Evolutionary conservation across 1,139 yeast genomes (phyloP), one percentile per base, ranked within the genome.

Genomic region (Candida sp.): DNA sequence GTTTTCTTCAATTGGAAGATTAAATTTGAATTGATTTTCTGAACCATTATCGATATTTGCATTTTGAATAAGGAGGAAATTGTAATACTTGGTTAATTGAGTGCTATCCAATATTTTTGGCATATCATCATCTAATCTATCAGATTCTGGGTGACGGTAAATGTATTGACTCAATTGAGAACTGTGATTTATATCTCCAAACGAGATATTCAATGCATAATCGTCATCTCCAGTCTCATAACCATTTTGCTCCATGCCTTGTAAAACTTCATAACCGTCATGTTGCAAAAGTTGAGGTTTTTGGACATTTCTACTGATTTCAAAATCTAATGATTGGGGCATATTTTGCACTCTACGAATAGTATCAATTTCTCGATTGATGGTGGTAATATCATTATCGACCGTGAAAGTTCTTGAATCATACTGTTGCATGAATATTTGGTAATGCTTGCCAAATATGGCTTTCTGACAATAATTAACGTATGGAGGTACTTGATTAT

Each of bases 261-360:
- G 19, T 4, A 27, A n/a, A 15, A 34, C 37, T 15, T 30, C 21
- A 8, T 38, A 40, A 5, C 5, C 29, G 6, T 38, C 38, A 33
- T 12, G 33, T n/a, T 12, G 40, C 5, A 34, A 12, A 9, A 12
- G 22, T 15, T 15, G 21, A n/a, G 33, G 12, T 11, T 41, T 44
- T 8, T 35, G 39, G 8, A 45, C 35, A 23, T 45, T 45, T 49
- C 62, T 52, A 6, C 59, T 60, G 8, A 45, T 39, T 50, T 58
- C 63, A 34, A 46, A 33, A 19, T 48, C 50, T 5, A 42, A 42
- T 2, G 39, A 44, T 23, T 45, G 21, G 21, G 30, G 12, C 22
- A 22, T 42, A 19, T 37, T 30, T 21, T 43, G 36, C 19, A 45
- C 36, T 21, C 34, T 35, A 33, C 41, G 19, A 41, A 39, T 41